Evolutionary conservation across 495 filamentous ascomycete genomes (phyloP).

Genomic region (Aspergillus carlsbadensis): DNA sequence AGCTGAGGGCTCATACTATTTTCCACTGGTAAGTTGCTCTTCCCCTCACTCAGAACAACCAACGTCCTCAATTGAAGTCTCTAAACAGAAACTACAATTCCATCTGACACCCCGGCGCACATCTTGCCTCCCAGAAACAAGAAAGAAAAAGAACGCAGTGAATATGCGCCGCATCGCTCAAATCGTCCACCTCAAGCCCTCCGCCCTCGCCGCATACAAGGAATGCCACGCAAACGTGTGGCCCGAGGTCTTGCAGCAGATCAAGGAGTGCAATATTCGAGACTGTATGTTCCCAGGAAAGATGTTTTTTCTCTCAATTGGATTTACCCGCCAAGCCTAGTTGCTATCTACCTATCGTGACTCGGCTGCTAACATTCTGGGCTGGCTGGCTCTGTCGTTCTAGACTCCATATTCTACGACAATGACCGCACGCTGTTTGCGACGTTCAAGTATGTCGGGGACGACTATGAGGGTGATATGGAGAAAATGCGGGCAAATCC

Average conservation of each 20-base stretch:
- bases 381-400: too few relatives aligned
- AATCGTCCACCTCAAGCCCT: conserved; percentile 68
- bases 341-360: too few relatives aligned
- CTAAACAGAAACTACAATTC: too few relatives aligned
- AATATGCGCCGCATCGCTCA: conserved; percentile 56
- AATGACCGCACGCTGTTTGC: conserved; percentile 64
- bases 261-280: conserved; percentile 67
- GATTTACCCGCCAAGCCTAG: not conserved
- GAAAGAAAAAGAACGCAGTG: not conserved
- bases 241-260: conserved; percentile 71
- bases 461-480: conserved; percentile 70
- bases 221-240: conserved; percentile 69
- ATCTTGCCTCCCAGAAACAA: conserved; percentile 13
- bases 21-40: too few relatives aligned
- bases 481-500: conserved; percentile 64
- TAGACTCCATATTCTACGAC: conserved; percentile 71
- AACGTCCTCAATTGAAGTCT: not conserved
- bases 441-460: conserved; percentile 71
- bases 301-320: not conserved
- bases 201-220: conserved; percentile 64
- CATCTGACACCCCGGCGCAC: not conserved
- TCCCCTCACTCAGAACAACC: not conserved
- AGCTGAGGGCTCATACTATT: not conserved
- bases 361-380: too few relatives aligned
- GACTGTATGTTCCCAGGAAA: conserved; percentile 60